These are phyloP conservation scores for Bothriochloa decipiens DNA, from an alignment of 176 grass and related monocot species.

Conservation along the genomic window DNA sequence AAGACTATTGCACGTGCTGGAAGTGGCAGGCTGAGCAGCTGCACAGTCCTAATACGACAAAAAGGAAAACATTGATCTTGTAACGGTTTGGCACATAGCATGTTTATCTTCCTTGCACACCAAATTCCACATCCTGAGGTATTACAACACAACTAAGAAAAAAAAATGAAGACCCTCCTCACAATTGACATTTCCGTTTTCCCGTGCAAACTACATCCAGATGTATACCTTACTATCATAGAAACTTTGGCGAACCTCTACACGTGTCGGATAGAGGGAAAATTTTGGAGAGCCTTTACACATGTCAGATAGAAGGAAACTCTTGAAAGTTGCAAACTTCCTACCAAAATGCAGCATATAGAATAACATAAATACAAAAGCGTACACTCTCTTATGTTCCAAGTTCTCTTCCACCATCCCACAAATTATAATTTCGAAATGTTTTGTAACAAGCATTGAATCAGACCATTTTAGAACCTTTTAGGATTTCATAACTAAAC, in stretches of 20 bases:
- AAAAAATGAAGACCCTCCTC: not conserved
- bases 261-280: not conserved
- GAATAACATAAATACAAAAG: not conserved
- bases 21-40: not conserved
- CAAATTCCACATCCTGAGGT: constrained; percentile 21
- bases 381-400: not conserved
- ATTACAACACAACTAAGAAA: not conserved
- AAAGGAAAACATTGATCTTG: not conserved
- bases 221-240: not conserved
- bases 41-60: constrained; percentile 8
- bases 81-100: not conserved
- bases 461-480: not conserved
- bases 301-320: not conserved
- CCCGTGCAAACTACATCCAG: not conserved
- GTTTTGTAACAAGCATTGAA: not conserved
- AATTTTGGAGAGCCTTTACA: not conserved
- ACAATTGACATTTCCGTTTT: not conserved
- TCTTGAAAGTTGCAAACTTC: not conserved
- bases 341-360: not conserved
- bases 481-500: not conserved
- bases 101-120: not conserved
- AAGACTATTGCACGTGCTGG: not conserved
- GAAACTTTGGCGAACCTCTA: not conserved
- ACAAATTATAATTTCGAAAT: not conserved
- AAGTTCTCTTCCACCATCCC: not conserved